Conservation (phyloP, 257 asterid genomes). For the Ballota nigra region DNA sequence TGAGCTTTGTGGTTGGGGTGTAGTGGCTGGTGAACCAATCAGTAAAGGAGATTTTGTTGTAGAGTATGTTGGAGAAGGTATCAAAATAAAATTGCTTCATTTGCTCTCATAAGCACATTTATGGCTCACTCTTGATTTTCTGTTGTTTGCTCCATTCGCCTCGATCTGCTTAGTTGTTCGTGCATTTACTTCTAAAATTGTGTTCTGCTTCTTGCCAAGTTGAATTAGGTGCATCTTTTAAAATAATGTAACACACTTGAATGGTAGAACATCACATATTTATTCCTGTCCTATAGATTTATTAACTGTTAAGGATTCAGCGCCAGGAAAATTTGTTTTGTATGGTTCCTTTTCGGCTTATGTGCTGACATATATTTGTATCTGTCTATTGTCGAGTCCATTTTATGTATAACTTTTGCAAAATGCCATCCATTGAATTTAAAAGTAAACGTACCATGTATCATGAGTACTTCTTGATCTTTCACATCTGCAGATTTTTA, state of each 20-base stretch:
- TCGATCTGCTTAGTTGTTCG: conserved; percentile 3
- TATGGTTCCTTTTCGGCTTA: not conserved
- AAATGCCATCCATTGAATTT: not conserved
- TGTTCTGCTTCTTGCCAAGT: conserved; percentile 19
- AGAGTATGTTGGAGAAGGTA: conserved; percentile 97
- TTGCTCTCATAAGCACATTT: conserved; percentile 7
- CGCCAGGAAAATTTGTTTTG: not conserved
- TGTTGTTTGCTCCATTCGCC: conserved; percentile 7
- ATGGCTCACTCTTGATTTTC: conserved; percentile 5
- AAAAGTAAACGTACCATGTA: not conserved
- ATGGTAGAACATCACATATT: no score
- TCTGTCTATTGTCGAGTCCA: not conserved
- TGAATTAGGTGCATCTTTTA: not conserved
- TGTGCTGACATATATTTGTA: not conserved
- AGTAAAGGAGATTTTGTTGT: conserved; percentile 71
- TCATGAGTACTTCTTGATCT: not conserved
- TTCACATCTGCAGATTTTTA: not conserved
- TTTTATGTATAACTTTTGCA: not conserved
- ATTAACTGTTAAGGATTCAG: not conserved
- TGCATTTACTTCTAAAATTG: conserved; percentile 10
- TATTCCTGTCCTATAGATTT: not conserved
- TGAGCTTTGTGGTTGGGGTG: conserved; percentile 96
- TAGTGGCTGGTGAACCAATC: conserved; percentile 79
- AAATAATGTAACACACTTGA: not conserved
- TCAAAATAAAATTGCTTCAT: conserved; percentile 13